A percentile compares a stretch with the other conserved stretches of the same genome.
Evolutionary conservation across 2,329 filamentous ascomycete genomes (phyloP).

Genomic region (Triangularia verruculosa): DNA sequence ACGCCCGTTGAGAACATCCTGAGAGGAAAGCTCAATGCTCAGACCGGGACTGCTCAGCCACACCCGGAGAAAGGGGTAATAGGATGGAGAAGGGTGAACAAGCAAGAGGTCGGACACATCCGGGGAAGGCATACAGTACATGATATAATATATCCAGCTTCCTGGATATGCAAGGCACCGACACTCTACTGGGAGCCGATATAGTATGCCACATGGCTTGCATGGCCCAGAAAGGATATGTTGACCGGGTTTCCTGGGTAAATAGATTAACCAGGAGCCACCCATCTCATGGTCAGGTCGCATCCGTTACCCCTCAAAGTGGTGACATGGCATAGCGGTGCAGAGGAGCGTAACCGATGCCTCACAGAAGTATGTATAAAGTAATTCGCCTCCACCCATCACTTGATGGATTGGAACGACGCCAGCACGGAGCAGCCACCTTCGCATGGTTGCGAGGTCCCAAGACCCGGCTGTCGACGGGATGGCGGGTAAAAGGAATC

Average conservation of each 20-base stretch:
- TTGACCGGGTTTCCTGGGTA: slow-evolving; percentile 21
- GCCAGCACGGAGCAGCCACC: slow-evolving; percentile 9
- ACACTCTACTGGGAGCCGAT: slow-evolving; percentile 9
- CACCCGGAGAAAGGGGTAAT: background rate
- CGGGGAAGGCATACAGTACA: slow-evolving; percentile 4
- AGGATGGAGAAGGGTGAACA: background rate
- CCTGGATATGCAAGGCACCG: slow-evolving; percentile 27
- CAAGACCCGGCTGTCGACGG: slow-evolving; percentile 15
- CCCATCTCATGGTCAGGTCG: slow-evolving; percentile 13
- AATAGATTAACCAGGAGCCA: slow-evolving; percentile 23
- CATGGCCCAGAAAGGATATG: slow-evolving; percentile 9
- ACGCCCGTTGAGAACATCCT: slow-evolving; percentile 24
- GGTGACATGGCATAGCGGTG: background rate
- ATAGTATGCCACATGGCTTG: background rate
- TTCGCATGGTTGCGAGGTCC: background rate
- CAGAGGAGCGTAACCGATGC: background rate
- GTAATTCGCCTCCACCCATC: slow-evolving; percentile 12
- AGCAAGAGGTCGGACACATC: background rate
- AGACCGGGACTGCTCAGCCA: slow-evolving; percentile 5
- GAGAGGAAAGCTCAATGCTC: slow-evolving; percentile 5
- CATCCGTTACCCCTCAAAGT: slow-evolving; percentile 17
- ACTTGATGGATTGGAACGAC: slow-evolving; percentile 7
- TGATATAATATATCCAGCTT: slow-evolving; percentile 19
- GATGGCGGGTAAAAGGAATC: slow-evolving; percentile 23
- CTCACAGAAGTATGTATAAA: background rate